phyloP scores from a whole-genome alignment of 805 yeast genomes.

The Geotrichum ghanense region DNA sequence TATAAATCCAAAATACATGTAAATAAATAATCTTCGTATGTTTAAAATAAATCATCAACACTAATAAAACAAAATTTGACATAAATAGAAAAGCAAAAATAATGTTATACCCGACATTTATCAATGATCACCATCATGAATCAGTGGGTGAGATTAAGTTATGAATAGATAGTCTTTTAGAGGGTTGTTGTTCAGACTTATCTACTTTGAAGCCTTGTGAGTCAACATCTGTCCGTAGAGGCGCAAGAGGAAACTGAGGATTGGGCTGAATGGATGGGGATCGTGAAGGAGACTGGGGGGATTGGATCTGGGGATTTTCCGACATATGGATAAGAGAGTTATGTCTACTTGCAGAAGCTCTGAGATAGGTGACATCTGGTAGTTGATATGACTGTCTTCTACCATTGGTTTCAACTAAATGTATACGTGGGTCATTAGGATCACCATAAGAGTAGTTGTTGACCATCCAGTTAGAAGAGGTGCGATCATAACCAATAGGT shows the following conservation, averaged over 20 bases:
- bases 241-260: neutral
- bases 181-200: neutral
- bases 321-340: neutral
- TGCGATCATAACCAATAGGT: too few relatives aligned
- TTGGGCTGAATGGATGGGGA: neutral
- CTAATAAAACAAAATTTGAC: too few relatives aligned
- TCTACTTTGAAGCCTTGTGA: neutral
- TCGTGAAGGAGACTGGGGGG: neutral
- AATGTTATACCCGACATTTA: too few relatives aligned
- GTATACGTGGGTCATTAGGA: neutral
- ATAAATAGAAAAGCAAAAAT: too few relatives aligned
- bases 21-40: too few relatives aligned
- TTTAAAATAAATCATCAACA: too few relatives aligned
- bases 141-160: neutral
- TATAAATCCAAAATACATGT: too few relatives aligned
- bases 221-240: neutral
- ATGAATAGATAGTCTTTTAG: neutral
- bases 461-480: too few relatives aligned
- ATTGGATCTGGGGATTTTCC: neutral
- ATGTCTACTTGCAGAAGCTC: neutral
- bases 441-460: neutral
- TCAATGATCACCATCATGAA: too few relatives aligned
- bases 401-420: too few relatives aligned
- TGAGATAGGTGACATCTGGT: too few relatives aligned
- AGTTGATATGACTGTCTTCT: too few relatives aligned